phyloP scores from a whole-genome alignment of 495 filamentous ascomycete species.

The Astrocystis sublimbata region DNA sequence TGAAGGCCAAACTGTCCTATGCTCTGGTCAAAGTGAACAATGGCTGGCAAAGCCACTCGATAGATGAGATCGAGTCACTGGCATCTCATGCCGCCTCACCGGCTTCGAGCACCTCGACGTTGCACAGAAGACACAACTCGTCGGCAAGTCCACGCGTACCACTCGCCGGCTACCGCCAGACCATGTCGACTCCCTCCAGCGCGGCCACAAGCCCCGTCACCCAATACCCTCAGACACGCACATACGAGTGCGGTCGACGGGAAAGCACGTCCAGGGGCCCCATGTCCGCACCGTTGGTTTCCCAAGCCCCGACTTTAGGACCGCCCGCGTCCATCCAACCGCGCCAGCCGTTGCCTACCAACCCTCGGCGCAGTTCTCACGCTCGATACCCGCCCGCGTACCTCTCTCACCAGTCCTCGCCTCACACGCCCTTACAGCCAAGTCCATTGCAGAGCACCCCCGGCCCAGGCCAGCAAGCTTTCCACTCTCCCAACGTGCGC shows the following conservation, averaged over 20 bases:
- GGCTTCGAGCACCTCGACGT: constrained; percentile 53
- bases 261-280: constrained; percentile 31
- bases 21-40: constrained; percentile 89
- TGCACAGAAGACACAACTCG: constrained; percentile 50
- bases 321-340: constrained; percentile 62
- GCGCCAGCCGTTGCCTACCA: constrained; percentile 31
- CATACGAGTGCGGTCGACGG: constrained; percentile 49
- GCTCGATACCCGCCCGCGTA: constrained; percentile 40
- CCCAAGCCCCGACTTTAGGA: constrained; percentile 46
- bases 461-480: constrained; percentile 23
- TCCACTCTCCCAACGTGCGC: constrained; percentile 60
- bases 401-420: constrained; percentile 41
- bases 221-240: constrained; percentile 26
- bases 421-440: constrained; percentile 42
- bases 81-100: constrained; percentile 63
- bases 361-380: constrained; percentile 41
- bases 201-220: constrained; percentile 36
- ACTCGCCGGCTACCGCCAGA: constrained; percentile 30
- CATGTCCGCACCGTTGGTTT: constrained; percentile 25
- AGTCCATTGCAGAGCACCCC: constrained; percentile 37
- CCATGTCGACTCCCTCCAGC: constrained; percentile 32
- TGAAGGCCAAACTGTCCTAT: constrained; percentile 80
- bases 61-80: constrained; percentile 69
- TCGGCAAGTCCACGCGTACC: constrained; percentile 49
- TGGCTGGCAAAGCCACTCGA: constrained; percentile 70